Base-by-base conservation (phyloP, 2,329 filamentous ascomycete species). In the Mycosphaerella arachidis region DNA sequence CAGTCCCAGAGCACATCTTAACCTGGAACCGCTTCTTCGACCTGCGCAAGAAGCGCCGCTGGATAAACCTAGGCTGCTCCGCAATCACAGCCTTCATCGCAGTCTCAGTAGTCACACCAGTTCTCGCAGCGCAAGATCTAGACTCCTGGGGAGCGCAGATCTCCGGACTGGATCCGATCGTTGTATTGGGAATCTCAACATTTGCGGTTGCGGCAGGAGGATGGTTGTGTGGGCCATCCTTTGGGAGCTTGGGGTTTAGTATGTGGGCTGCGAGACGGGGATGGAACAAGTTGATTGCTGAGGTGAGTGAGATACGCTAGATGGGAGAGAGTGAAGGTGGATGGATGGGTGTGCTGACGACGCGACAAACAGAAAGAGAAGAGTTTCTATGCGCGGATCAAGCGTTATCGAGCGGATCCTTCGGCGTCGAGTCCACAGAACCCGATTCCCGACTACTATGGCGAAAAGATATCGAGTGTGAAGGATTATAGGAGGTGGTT, bases 371-470 rank as follows among this genome's bases (percentile, higher is more conserved):
- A 90, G 83, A 97, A 97, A 84, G 94, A 99, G 78, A 91, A 87
- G 70, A 88, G 93, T 75, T 97, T 99, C 80, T 97, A 93, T 76
- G 85, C 87, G 62, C 85, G 93, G 66, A 90, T 99, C 77, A 94
- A 92, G 81, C 91, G 88, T 76, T 89, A 94, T 79, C 87, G 94
- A 29, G 93, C 96, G 63, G 93, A 99, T 74, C 93, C 94, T 3
- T 89, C 87, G 16, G 88, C 89, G 56, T 95, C 92, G 63, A 96
- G 91, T 45, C 87, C 94, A 68, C 85, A 90, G 55, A 97, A 97
- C 78, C 94, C 94, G 18, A 90, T 96, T 0, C 92, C 93, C 48
- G 94, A 99, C 74, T 99, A 96, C 78, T 99, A 99, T 72, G 94
- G 94, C 70, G 94, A 99, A 80, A 97, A 97, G 83, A 96, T 99